phyloP scores from a whole-genome alignment of 208 protist species.

The Trypanosomatidae sp. region DNA sequence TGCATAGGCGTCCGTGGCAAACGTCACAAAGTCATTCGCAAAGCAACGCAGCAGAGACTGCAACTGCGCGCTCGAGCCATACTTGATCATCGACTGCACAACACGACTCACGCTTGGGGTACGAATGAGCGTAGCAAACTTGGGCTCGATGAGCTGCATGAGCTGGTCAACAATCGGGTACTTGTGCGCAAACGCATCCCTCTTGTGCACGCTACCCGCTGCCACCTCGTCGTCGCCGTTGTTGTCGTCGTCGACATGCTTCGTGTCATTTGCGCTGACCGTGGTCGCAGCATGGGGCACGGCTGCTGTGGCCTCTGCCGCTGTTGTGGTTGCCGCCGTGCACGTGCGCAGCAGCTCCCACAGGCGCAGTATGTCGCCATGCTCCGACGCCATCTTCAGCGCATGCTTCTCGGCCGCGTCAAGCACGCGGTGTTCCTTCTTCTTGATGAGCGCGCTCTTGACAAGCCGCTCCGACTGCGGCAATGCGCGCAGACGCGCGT shows the following conservation, averaged over 20 bases:
- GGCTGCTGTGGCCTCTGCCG: neutral
- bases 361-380: conserved; percentile 75
- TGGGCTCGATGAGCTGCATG: conserved; percentile 62
- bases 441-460: conserved; percentile 82
- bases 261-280: neutral
- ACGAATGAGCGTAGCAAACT: conserved; percentile 40
- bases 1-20: conserved; percentile 69
- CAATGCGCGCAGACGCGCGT: conserved; percentile 37
- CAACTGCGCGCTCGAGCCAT: conserved; percentile 55
- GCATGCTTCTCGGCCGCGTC: conserved; percentile 78
- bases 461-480: conserved; percentile 55
- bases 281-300: neutral
- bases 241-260: neutral
- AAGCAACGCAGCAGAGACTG: conserved; percentile 38
- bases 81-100: conserved; percentile 88
- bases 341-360: conserved; percentile 69
- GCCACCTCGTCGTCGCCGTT: neutral
- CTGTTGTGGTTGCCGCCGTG: neutral
- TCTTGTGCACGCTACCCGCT: conserved; percentile 11
- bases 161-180: conserved; percentile 80
- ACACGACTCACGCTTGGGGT: conserved; percentile 77
- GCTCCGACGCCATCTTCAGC: conserved; percentile 79
- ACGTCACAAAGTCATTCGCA: conserved; percentile 33
- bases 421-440: conserved; percentile 76
- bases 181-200: conserved; percentile 68